Conservation (phyloP, 2,329 filamentous ascomycete species). For the Onygenales sp. region DNA sequence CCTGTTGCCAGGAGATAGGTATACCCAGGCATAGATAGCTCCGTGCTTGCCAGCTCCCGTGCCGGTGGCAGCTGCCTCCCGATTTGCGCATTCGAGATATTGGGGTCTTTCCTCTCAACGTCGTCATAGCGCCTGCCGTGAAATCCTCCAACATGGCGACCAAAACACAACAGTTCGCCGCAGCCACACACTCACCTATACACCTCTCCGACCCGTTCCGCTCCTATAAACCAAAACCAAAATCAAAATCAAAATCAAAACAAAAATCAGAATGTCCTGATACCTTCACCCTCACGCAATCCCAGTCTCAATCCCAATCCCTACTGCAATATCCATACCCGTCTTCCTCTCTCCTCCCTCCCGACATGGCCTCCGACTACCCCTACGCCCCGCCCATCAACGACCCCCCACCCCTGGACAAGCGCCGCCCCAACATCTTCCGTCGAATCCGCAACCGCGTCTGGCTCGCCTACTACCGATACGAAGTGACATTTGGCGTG, state of each 20-base stretch:
- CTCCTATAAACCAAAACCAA: background rate
- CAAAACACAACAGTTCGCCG: background rate
- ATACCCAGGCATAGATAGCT: no score
- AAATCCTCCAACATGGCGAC: background rate
- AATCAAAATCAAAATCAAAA: background rate
- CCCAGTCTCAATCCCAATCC: background rate
- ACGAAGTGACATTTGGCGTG: conserved; percentile 37
- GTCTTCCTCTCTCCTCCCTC: background rate
- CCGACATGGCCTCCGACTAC: background rate
- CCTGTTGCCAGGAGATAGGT: no score
- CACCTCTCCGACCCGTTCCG: background rate
- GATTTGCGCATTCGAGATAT: no score
- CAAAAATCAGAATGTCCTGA: background rate
- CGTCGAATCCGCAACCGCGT: conserved; percentile 23
- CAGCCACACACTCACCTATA: background rate
- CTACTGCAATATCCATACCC: background rate
- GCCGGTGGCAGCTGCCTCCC: no score
- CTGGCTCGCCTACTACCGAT: conserved; percentile 36
- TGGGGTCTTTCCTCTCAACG: no score
- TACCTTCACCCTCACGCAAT: background rate
- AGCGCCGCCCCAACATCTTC: conserved; percentile 15
- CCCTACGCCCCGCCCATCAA: background rate
- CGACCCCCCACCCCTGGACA: background rate
- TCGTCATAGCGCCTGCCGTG: no score
- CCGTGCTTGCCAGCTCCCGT: no score